Conservation (phyloP, 1,139 yeast species). For the Meyerozyma smithsonii region DNA sequence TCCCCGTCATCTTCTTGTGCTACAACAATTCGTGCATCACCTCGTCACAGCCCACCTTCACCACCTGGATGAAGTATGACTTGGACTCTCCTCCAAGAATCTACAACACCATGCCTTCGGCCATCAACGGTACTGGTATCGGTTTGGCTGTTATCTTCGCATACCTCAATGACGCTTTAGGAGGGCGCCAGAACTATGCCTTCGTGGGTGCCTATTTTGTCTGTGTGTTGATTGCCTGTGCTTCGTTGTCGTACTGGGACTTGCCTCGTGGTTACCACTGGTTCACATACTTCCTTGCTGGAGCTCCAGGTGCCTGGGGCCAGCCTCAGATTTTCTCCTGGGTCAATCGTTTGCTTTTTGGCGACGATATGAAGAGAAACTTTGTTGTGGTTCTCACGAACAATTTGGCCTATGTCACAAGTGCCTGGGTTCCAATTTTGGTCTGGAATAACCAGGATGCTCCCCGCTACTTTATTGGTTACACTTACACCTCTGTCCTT, state of each 20-base stretch:
- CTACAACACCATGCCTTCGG: slow-evolving; percentile 48
- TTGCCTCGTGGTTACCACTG: slow-evolving; percentile 46
- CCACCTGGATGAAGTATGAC: slow-evolving; percentile 48
- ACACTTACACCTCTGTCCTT: slow-evolving; percentile 45
- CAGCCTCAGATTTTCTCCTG: slow-evolving; percentile 50
- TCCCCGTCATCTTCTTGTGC: slow-evolving; percentile 45
- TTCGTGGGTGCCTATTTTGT: slow-evolving; percentile 35
- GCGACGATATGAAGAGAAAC: slow-evolving; percentile 48
- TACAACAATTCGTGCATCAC: slow-evolving; percentile 48
- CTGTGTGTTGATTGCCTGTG: slow-evolving; percentile 35
- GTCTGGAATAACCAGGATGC: slow-evolving; percentile 41
- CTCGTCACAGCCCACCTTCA: slow-evolving; percentile 43
- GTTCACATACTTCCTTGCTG: slow-evolving; percentile 43
- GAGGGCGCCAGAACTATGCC: slow-evolving; percentile 36
- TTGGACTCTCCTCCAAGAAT: slow-evolving; percentile 32
- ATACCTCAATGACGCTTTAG: slow-evolving; percentile 38
- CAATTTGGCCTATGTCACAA: slow-evolving; percentile 47
- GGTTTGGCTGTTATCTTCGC: slow-evolving; percentile 35
- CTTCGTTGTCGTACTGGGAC: slow-evolving; percentile 41
- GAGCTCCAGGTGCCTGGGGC: slow-evolving; percentile 42
- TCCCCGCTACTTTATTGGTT: slow-evolving; percentile 47
- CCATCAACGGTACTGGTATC: slow-evolving; percentile 42
- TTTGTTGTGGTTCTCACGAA: slow-evolving; percentile 48
- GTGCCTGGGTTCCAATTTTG: slow-evolving; percentile 39
- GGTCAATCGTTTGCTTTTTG: slow-evolving; percentile 44